A percentile compares a stretch with the other conserved stretches of the same genome.
Conservation (phyloP, 176 grass and related monocot species). For the Bothriochloa decipiens region DNA sequence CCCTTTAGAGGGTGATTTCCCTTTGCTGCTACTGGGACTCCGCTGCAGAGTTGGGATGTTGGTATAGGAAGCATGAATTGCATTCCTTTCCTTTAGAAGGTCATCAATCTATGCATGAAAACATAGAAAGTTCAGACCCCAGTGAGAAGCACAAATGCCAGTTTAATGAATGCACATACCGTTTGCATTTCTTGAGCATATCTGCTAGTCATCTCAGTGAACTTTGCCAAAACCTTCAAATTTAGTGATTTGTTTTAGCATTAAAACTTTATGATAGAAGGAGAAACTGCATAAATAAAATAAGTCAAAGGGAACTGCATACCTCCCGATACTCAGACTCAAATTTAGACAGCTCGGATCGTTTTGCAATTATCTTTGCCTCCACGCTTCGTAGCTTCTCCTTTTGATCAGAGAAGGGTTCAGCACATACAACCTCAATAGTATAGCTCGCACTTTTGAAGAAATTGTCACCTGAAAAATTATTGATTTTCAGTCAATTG, state of each 20-base stretch:
- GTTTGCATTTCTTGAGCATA: slow-evolving; percentile 96
- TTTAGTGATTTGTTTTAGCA: slow-evolving; percentile 26
- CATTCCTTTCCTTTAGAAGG: slow-evolving; percentile 85
- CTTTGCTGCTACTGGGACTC: slow-evolving; percentile 72
- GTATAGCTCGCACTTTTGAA: slow-evolving; percentile 95
- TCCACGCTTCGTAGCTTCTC: slow-evolving; percentile 73
- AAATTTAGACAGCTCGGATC: slow-evolving; percentile 88
- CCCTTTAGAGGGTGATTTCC: slow-evolving; percentile 60
- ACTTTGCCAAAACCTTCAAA: slow-evolving; percentile 80
- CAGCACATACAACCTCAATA: slow-evolving; percentile 83
- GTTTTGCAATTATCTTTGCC: slow-evolving; percentile 80
- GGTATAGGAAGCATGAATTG: slow-evolving; percentile 93
- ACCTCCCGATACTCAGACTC: slow-evolving; percentile 96
- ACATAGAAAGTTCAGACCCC: slow-evolving; percentile 7
- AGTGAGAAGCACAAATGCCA: slow-evolving; percentile 4
- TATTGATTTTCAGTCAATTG: slow-evolving; percentile 10
- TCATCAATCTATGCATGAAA: slow-evolving; percentile 78
- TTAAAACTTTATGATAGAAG: not conserved
- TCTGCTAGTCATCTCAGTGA: slow-evolving; percentile 92
- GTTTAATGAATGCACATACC: slow-evolving; percentile 51
- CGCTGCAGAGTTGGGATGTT: slow-evolving; percentile 64
- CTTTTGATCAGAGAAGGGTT: slow-evolving; percentile 83
- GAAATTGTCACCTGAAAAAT: slow-evolving; percentile 88
- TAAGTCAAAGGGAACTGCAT: slow-evolving; percentile 17
- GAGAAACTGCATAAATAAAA: not conserved